Conservation (phyloP, 331 rosid species). For the Acacia concinna region DNA sequence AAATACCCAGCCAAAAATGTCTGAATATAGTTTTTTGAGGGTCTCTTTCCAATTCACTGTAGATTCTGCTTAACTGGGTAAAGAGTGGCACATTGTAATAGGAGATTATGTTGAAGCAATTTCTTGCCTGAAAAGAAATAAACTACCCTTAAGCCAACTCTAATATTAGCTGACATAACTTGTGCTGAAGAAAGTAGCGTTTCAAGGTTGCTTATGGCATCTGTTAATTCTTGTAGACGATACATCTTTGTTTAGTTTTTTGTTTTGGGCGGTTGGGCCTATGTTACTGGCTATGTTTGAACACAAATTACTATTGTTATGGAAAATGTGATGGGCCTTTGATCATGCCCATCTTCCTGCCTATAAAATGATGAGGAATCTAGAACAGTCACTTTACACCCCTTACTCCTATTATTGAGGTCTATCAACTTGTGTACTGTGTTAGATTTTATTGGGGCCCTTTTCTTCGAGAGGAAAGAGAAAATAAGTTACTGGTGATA, state of each 20-base stretch:
- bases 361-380: conserved; percentile 11
- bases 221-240: background rate
- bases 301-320: background rate
- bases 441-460: background rate
- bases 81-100: background rate
- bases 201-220: background rate
- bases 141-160: conserved; percentile 1
- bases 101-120: too few relatives aligned
- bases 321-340: background rate
- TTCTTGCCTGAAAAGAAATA: conserved; percentile 10
- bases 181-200: background rate
- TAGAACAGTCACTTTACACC: background rate
- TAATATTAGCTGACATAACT: background rate
- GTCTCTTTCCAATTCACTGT: background rate
- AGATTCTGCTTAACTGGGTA: background rate
- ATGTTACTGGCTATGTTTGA: background rate
- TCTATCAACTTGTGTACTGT: background rate
- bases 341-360: background rate
- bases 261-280: background rate
- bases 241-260: background rate
- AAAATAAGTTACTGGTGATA: too few relatives aligned
- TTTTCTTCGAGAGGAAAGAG: too few relatives aligned
- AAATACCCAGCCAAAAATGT: background rate
- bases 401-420: background rate
- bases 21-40: background rate